Conservation (phyloP, 176 grass and related monocot species). For the Hordeum marinum region DNA sequence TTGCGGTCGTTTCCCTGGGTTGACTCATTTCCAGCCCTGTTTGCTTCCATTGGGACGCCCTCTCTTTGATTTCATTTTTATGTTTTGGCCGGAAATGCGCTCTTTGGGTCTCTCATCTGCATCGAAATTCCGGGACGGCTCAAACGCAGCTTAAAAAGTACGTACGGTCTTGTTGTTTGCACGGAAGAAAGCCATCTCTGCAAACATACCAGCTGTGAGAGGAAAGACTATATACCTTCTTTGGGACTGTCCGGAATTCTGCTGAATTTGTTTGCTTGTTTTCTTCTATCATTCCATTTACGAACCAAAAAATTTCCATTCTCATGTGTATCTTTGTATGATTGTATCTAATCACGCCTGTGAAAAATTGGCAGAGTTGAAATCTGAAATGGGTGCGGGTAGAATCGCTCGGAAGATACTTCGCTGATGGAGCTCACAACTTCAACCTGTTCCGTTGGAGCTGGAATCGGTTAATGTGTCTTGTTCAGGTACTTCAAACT, state of each 20-base stretch:
- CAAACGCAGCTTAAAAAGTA: background rate
- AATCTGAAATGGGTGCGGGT: background rate
- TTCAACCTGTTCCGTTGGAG: background rate
- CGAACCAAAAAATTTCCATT: background rate
- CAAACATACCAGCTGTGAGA: background rate
- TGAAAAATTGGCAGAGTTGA: background rate
- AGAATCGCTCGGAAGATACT: background rate
- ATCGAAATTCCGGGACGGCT: background rate
- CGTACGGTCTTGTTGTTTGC: background rate
- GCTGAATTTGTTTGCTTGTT: background rate
- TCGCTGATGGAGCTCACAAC: background rate
- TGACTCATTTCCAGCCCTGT: background rate
- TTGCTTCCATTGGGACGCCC: background rate
- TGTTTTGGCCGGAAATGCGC: background rate
- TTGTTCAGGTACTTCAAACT: conserved; percentile 16
- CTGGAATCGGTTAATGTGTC: background rate
- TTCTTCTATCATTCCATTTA: background rate
- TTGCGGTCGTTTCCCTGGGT: background rate
- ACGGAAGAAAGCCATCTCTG: background rate
- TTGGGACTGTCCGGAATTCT: background rate
- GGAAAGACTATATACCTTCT: background rate
- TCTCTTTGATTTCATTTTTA: background rate
- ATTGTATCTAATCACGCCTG: background rate
- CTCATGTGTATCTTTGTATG: background rate
- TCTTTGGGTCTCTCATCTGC: background rate